A percentile compares a stretch with the other conserved stretches of the same genome.
These are phyloP conservation scores for Sphagnum fallax DNA, from an alignment of 228 moss, liverwort and hornwort species.

Conservation along the genomic window DNA sequence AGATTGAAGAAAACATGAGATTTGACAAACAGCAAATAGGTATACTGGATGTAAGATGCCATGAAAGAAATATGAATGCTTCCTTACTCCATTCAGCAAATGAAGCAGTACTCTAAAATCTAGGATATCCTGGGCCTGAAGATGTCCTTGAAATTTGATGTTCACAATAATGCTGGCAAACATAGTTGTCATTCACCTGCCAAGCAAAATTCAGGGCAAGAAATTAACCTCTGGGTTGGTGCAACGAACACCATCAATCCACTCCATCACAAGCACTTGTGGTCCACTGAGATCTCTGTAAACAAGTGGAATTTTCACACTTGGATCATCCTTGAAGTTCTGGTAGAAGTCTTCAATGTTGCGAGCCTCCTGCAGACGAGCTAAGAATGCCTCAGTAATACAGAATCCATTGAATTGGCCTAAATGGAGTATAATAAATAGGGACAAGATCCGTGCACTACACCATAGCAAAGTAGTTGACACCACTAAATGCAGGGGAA, in stretches of 20 bases:
- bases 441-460: background rate
- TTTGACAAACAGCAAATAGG: too few species aligned
- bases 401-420: background rate
- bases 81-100: too few species aligned
- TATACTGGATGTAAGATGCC: too few species aligned
- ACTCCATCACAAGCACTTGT: constrained; percentile 92
- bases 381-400: background rate
- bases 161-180: too few species aligned
- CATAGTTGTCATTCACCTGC: too few species aligned
- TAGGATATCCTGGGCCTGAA: too few species aligned
- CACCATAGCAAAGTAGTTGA: background rate
- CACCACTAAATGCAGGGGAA: background rate
- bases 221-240: constrained; percentile 78
- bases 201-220: too few species aligned
- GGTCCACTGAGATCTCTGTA: constrained; percentile 65
- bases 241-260: constrained; percentile 98
- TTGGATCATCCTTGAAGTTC: constrained; percentile 78
- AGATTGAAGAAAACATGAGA: too few species aligned
- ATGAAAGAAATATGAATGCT: too few species aligned
- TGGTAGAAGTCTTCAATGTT: constrained; percentile 82
- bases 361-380: constrained; percentile 68
- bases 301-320: constrained; percentile 85
- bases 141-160: too few species aligned
- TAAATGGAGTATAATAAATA: too few species aligned
- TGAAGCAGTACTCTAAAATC: too few species aligned